Evolutionary conservation across 768 basidiomycete genomes (phyloP), one percentile per base, ranked within the genome.

Genomic region (Suillus bovinus): DNA sequence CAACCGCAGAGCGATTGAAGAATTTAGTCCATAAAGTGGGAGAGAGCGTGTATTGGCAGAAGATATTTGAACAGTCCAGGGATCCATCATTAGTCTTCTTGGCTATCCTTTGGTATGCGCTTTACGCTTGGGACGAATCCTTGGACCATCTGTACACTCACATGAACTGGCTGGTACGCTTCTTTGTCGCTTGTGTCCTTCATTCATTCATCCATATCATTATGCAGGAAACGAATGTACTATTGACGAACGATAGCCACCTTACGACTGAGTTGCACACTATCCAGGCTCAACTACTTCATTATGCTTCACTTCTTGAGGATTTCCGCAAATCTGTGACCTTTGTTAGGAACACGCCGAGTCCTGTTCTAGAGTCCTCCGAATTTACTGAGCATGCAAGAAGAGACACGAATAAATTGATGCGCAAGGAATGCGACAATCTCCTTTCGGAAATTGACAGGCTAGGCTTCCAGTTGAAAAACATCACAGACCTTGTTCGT

Each of bases 101-200:
- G 46, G 76, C 81, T 56, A 71, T 82, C 7, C 71, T 87, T 24
- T 87, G 86, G 86, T 85, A 85, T 61, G 81, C 83, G 0, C 66
- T 86, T 24, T 87, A 87, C 66, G 81, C 84, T 0, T 87, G 86
- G 84, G 86, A 87, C 52, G 84, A 87, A 68, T 72, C 83, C 0
- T 74, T 86, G 36, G 85, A 86, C 65, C 71, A 74, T 14, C 67
- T 87, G 44, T 86, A 85, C 61, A 65, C 68, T 10, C 82, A 87
- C 63, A 79, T 87, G 27, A 82, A 79, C 62, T 76, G 65, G 61
- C 72, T 87, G 71, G 84, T 85, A 68, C 46, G 70, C 9, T 7
- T 24, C 49, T 14, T 46, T 11, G 11, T 54, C 4, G 9, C 0
- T 55, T 44, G 38, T 31, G 24, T 55, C 42, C 13, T 59, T 64